phyloP scores from a whole-genome alignment of 1,139 yeast genomes.

The Ogataea hybrid region DNA sequence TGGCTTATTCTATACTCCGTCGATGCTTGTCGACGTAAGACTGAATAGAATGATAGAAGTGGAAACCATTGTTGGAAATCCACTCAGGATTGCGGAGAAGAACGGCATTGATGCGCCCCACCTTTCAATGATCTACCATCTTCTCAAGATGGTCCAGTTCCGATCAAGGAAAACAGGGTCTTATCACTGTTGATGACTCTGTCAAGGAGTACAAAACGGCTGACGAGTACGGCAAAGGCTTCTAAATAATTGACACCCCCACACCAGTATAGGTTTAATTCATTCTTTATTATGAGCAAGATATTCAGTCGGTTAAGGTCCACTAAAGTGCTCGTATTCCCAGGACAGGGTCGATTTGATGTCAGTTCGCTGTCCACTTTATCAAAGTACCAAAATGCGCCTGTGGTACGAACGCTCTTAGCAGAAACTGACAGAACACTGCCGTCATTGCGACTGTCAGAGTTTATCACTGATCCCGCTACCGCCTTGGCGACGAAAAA shows the following conservation, averaged over 20 bases:
- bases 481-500: not conserved
- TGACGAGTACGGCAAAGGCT: constrained; percentile 21
- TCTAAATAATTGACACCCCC: constrained; percentile 6
- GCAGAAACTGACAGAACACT: constrained; percentile 20
- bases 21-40: constrained; percentile 58
- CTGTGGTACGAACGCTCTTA: constrained; percentile 14
- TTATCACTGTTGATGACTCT: constrained; percentile 21
- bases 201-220: constrained; percentile 4
- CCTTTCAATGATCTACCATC: constrained; percentile 34
- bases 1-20: constrained; percentile 53
- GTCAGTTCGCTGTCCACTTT: constrained; percentile 12
- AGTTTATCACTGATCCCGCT: constrained; percentile 15
- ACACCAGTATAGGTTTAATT: not conserved
- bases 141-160: constrained; percentile 36
- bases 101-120: constrained; percentile 36
- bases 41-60: constrained; percentile 53
- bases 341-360: constrained; percentile 32
- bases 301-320: constrained; percentile 2
- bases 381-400: constrained; percentile 9
- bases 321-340: constrained; percentile 25
- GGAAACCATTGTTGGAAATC: constrained; percentile 58
- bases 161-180: constrained; percentile 21
- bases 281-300: not conserved
- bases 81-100: constrained; percentile 46
- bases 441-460: constrained; percentile 17